Percentiles rank a stretch among this genome's conserved stretches.
Conservation (phyloP, 345 rosid species). For the Sonneratia caseolaris region DNA sequence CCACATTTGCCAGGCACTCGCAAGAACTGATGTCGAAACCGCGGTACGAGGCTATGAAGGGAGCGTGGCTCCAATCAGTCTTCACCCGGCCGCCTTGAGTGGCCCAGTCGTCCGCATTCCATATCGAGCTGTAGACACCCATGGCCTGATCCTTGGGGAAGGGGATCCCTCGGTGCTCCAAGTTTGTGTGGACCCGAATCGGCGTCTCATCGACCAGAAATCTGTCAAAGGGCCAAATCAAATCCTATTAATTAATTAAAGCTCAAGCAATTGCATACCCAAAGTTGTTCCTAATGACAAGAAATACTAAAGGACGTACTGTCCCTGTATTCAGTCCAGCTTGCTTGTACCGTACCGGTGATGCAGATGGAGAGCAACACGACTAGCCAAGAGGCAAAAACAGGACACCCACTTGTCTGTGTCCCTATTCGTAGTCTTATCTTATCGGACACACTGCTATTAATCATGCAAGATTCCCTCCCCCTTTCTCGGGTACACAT, state of each 20-base stretch:
- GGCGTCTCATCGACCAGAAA: slow-evolving; percentile 87
- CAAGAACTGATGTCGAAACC: slow-evolving; percentile 77
- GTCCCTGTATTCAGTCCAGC: too few relatives aligned
- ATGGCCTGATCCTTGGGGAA: slow-evolving; percentile 90
- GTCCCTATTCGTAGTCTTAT: too few relatives aligned
- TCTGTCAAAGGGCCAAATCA: slow-evolving; percentile 21
- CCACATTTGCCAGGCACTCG: slow-evolving; percentile 39
- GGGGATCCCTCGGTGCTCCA: slow-evolving; percentile 81
- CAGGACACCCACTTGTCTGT: too few relatives aligned
- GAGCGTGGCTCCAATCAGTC: slow-evolving; percentile 96
- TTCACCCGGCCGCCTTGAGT: slow-evolving; percentile 93
- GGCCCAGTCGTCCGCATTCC: slow-evolving; percentile 99
- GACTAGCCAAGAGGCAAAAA: too few relatives aligned
- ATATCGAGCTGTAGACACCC: slow-evolving; percentile 96
- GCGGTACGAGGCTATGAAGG: slow-evolving; percentile 76
- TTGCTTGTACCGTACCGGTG: too few relatives aligned
- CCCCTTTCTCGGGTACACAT: too few relatives aligned
- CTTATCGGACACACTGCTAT: too few relatives aligned
- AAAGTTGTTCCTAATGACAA: too few relatives aligned
- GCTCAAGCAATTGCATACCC: too few relatives aligned
- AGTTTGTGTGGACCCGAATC: slow-evolving; percentile 63
- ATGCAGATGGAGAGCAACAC: too few relatives aligned
- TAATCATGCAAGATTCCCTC: too few relatives aligned
- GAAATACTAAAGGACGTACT: too few relatives aligned
- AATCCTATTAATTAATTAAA: background rate